These are phyloP conservation scores for Neurospora discreta DNA, from an alignment of 495 filamentous ascomycete species.

Conservation along the genomic window DNA sequence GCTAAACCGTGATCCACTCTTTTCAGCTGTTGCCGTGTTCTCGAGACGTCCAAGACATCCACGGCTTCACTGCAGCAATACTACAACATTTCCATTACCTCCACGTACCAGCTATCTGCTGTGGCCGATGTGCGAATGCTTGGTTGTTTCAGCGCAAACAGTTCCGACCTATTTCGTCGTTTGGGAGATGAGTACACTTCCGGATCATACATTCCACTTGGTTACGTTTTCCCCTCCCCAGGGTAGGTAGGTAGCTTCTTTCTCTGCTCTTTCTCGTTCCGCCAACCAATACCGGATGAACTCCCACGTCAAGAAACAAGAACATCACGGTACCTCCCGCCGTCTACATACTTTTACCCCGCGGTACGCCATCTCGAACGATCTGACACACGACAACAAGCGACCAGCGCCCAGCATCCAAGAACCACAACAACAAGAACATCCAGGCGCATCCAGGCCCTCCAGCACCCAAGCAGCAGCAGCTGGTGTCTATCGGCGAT, in stretches of 20 bases:
- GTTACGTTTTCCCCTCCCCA: not conserved
- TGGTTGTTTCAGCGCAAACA: not conserved
- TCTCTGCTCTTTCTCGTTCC: not conserved
- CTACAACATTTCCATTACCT: not conserved
- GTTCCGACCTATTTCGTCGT: not conserved
- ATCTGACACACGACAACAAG: not conserved
- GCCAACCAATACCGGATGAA: not conserved
- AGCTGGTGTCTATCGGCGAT: not conserved
- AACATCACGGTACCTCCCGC: not conserved
- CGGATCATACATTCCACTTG: not conserved
- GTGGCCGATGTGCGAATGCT: not conserved
- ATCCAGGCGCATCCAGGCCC: not conserved
- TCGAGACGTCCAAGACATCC: not conserved
- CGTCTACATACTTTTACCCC: not conserved
- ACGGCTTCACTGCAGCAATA: not conserved
- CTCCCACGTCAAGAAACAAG: not conserved
- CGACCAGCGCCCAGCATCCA: not conserved
- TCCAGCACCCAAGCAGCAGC: not conserved
- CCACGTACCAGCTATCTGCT: not conserved
- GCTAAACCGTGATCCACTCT: not conserved
- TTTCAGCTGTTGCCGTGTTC: not conserved
- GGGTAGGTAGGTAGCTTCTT: not conserved
- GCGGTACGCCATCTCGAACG: not conserved
- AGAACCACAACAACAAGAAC: not conserved
- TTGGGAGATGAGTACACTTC: not conserved